These are phyloP conservation scores for Leishmania amazonensis DNA, from an alignment of 208 protist genomes.

Conservation along the genomic window DNA sequence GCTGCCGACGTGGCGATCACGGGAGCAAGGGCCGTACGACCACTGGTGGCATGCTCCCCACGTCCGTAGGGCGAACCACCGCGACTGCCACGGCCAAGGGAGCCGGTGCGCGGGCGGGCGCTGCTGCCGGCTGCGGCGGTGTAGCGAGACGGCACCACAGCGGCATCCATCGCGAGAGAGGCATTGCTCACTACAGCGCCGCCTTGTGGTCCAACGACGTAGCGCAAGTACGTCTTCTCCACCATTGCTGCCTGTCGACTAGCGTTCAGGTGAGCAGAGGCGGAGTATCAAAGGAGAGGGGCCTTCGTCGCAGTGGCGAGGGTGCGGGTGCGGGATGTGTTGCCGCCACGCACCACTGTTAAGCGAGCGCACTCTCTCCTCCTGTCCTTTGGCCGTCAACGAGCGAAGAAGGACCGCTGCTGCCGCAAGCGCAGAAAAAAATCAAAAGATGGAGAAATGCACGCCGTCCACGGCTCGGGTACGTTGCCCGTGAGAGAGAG, in stretches of 20 bases:
- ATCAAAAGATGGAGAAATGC: no score
- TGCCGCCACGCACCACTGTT: neutral
- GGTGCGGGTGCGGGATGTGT: neutral
- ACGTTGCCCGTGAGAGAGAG: neutral
- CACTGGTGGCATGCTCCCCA: neutral
- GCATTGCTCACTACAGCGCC: conserved; percentile 71
- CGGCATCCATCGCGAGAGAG: conserved; percentile 55
- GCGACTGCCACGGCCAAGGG: conserved; percentile 5
- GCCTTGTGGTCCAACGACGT: conserved; percentile 80
- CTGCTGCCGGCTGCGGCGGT: conserved; percentile 1
- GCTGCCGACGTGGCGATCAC: conserved; percentile 25
- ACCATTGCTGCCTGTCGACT: conserved; percentile 50
- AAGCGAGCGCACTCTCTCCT: neutral
- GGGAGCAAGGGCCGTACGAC: neutral
- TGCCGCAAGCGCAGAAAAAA: neutral
- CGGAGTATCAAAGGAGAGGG: neutral
- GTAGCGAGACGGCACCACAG: conserved; percentile 48
- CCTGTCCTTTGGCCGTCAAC: neutral
- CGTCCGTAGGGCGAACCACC: conserved; percentile 2
- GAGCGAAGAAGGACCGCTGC: neutral
- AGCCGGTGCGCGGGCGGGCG: neutral
- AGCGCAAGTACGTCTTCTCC: conserved; percentile 90
- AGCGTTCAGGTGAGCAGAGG: neutral
- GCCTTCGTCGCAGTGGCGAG: neutral
- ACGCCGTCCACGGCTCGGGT: neutral